Conservation (phyloP, 2,329 filamentous ascomycete species). For the Alternaria metachromatica region DNA sequence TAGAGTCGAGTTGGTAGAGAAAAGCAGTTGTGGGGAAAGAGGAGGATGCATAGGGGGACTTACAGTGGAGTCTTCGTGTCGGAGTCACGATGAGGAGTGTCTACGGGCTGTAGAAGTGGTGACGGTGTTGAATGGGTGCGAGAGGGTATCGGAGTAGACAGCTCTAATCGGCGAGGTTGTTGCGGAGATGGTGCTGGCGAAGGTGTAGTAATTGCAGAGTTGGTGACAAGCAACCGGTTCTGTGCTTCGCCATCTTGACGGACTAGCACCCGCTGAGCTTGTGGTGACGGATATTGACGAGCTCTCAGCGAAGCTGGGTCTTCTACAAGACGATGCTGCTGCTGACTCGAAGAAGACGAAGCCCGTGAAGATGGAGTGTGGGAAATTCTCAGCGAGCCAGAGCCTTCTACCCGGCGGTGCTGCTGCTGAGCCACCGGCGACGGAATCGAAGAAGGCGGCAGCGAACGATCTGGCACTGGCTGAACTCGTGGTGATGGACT, state of each 20-base stretch:
- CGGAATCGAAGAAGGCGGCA: neutral
- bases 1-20: neutral
- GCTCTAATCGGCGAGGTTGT: neutral
- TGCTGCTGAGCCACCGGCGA: neutral
- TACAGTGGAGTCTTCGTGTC: neutral
- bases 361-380: neutral
- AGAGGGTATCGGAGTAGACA: neutral
- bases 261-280: neutral
- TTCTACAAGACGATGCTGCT: neutral
- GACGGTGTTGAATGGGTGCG: neutral
- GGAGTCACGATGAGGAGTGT: neutral
- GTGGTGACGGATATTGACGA: neutral
- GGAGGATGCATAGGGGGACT: neutral
- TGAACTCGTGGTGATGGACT: neutral
- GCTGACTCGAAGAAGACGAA: neutral
- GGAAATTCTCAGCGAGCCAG: neutral
- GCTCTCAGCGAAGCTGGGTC: neutral
- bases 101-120: neutral
- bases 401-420: neutral
- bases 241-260: neutral
- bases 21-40: neutral
- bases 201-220: neutral
- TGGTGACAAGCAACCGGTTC: neutral
- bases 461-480: neutral
- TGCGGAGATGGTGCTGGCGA: neutral